Base-by-base conservation (phyloP, 2,329 filamentous ascomycete genomes). In the Ceratocystis huliohia region DNA sequence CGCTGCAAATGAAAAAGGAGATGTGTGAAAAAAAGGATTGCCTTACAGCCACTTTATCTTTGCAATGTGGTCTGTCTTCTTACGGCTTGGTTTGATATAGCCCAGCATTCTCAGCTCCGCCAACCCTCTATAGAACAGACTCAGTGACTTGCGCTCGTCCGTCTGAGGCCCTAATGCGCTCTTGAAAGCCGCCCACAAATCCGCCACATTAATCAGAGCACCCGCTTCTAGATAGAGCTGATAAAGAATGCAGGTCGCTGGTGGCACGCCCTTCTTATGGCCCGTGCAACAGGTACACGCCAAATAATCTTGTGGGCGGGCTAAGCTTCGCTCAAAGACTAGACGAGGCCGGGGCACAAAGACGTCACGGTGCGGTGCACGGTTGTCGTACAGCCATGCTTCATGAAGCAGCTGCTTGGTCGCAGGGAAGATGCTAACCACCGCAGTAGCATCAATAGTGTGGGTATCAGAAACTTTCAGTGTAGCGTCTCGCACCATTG, bases 21-120 rank as follows among this genome's bases (percentile, higher is more conserved):
- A 44, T 45, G 22, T 56, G 46, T 30, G 66, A 3, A 53, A 28
- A 53, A 25, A 61, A 15, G 6, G 61, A 10, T 25, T 30, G 10
- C 13, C 22, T 68, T 74, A 84, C 69, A 94, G 78, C 71, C 93
- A 94, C 74, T 88, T 91, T 85, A 91, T 80, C 78, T 96, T 97
- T 48, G 90, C 87, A 70, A 97, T 79, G 76, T 97, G 93, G 74
- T 97, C 94, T 28, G 86, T 84, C 80, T 96, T 96, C 80, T 92
- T 96, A 76, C 88, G 89, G 73, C 88, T 97, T 69, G 83, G 82
- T 78, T 94, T 96, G 69, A 97, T 82, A 76, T 96, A 88, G 6
- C 94, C 94, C 72, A 99, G 80, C 65, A 87, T 84, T 74, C 87
- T 88, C 74, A 99, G 76, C 75, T 99, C 94, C 0, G 93, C 90